These are phyloP conservation scores for Barnettozyma sp. DNA, from an alignment of 805 yeast species.

Conservation along the genomic window DNA sequence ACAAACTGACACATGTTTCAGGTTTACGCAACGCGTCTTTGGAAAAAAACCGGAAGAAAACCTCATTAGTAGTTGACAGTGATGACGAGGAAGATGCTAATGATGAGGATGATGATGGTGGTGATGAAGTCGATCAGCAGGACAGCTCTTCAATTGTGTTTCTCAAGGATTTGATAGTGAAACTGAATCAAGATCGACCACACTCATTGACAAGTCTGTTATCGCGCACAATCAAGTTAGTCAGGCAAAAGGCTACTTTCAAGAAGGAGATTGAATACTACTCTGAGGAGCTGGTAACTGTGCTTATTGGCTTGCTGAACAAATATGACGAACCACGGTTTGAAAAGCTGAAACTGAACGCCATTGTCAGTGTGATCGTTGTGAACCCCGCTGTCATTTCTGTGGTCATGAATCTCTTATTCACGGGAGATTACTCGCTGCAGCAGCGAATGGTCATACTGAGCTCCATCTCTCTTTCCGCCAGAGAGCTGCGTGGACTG, in stretches of 20 bases:
- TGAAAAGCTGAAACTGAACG: constrained; percentile 56
- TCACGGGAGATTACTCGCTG: constrained; percentile 71
- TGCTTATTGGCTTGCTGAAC: constrained; percentile 49
- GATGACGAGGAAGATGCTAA: constrained; percentile 25
- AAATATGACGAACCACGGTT: constrained; percentile 50
- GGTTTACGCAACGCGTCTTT: constrained; percentile 10
- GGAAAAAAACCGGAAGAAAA: constrained; percentile 8
- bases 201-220: constrained; percentile 36
- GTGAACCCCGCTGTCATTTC: constrained; percentile 42
- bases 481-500: constrained; percentile 63
- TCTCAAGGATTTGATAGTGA: constrained; percentile 60
- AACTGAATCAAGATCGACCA: constrained; percentile 40
- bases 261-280: constrained; percentile 57
- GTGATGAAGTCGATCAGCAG: constrained; percentile 24
- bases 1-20: constrained; percentile 12
- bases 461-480: constrained; percentile 61
- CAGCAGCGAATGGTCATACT: constrained; percentile 69
- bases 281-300: constrained; percentile 44
- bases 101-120: constrained; percentile 26
- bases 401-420: constrained; percentile 36
- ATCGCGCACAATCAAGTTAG: constrained; percentile 44
- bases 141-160: constrained; percentile 55
- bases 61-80: constrained; percentile 16
- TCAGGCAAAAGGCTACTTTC: constrained; percentile 55
- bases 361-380: constrained; percentile 58